Evolutionary conservation across 2,329 filamentous ascomycete genomes (phyloP).

Genomic region (Cryphonectria naterciae): DNA sequence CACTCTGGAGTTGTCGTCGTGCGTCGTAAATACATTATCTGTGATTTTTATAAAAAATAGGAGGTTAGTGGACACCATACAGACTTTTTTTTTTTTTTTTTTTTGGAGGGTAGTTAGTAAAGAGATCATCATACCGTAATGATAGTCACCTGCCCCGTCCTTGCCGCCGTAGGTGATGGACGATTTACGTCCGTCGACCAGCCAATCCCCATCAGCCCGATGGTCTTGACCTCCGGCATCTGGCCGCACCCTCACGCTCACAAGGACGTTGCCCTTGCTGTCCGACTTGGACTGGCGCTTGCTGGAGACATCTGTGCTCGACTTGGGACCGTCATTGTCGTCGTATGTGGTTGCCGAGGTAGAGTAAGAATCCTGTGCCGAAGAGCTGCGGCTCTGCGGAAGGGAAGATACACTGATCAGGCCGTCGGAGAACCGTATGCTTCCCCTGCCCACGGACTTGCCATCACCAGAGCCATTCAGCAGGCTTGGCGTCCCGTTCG

Average conservation of each 20-base stretch:
- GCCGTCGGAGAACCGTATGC: constrained; percentile 72
- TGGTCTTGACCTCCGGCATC: constrained; percentile 69
- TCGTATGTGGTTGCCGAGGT: constrained; percentile 90
- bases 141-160: constrained; percentile 83
- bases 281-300: constrained; percentile 64
- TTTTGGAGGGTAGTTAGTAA: too few relatives aligned
- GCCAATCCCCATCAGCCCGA: constrained; percentile 81
- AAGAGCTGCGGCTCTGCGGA: constrained; percentile 87
- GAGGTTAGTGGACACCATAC: constrained; percentile 25
- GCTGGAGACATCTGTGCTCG: constrained; percentile 39
- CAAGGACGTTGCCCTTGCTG: constrained; percentile 90
- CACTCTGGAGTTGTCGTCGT: constrained; percentile 92
- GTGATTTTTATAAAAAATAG: not conserved
- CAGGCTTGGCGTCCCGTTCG: constrained; percentile 68
- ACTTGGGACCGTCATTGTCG: constrained; percentile 61
- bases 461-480: constrained; percentile 79
- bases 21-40: constrained; percentile 96
- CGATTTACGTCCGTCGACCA: constrained; percentile 82
- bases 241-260: constrained; percentile 91
- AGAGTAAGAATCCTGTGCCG: constrained; percentile 88
- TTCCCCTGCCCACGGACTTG: constrained; percentile 68
- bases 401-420: constrained; percentile 79
- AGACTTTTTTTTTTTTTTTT: not conserved
- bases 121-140: constrained; percentile 88
- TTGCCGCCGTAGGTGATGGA: constrained; percentile 83